Conservation (phyloP, 805 yeast species). For the Saccharomycopsis sp. region DNA sequence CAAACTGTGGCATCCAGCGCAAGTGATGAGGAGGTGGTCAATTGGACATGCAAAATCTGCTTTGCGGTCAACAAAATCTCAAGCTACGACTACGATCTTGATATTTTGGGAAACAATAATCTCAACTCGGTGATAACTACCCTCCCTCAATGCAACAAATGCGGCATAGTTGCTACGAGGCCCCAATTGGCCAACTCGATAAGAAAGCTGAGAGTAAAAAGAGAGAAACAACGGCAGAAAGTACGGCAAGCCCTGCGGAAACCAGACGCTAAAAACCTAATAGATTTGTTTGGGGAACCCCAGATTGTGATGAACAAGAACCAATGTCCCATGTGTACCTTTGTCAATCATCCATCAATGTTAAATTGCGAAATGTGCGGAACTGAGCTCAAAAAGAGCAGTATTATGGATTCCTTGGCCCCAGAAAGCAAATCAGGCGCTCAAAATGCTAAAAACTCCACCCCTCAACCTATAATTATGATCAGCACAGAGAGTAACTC, state of each 20-base stretch:
- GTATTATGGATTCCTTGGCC: conserved; percentile 18
- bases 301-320: conserved; percentile 14
- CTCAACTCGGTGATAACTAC: conserved; percentile 21
- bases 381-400: conserved; percentile 34
- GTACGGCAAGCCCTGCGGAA: conserved; percentile 4
- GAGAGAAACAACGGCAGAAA: background rate
- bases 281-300: conserved; percentile 4
- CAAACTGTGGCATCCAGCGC: background rate
- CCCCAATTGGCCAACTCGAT: background rate
- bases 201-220: background rate
- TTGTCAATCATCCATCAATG: conserved; percentile 75
- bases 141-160: conserved; percentile 47
- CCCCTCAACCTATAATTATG: background rate
- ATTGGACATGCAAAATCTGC: conserved; percentile 91
- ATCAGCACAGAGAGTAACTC: conserved; percentile 9
- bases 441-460: background rate
- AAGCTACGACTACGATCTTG: conserved; percentile 26
- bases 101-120: conserved; percentile 9
- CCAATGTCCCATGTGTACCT: conserved; percentile 60
- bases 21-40: conserved; percentile 19
- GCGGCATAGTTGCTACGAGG: conserved; percentile 39
- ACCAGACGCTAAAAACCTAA: conserved; percentile 1
- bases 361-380: conserved; percentile 86
- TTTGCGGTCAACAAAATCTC: conserved; percentile 51
- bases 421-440: background rate